phyloP scores from a whole-genome alignment of 192 early-diverging fungal genomes.

The Blastocladiella britannica region DNA sequence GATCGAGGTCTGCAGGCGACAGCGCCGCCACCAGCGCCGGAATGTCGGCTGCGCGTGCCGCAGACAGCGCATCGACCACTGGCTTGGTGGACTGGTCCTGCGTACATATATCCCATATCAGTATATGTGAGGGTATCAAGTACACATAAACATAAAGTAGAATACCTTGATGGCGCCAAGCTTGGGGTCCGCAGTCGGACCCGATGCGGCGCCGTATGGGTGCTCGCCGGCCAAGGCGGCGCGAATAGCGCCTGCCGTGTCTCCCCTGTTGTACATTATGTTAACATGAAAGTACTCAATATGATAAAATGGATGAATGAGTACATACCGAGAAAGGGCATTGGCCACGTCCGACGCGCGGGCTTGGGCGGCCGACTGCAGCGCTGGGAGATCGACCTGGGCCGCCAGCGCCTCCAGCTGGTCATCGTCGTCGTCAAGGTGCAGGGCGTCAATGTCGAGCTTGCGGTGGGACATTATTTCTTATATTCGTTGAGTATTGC shows the following conservation, averaged over 20 bases:
- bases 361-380: slow-evolving; percentile 27
- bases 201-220: slow-evolving; percentile 32
- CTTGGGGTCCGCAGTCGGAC: slow-evolving; percentile 6
- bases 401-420: background rate
- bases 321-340: too few relatives aligned
- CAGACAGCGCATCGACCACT: slow-evolving; percentile 60
- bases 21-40: slow-evolving; percentile 35
- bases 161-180: slow-evolving; percentile 38
- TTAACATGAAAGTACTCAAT: too few relatives aligned
- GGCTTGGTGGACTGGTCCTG: slow-evolving; percentile 50
- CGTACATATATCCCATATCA: slow-evolving; percentile 2
- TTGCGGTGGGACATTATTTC: slow-evolving; percentile 42
- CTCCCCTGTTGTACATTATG: too few relatives aligned
- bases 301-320: too few relatives aligned
- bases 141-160: background rate
- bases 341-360: too few relatives aligned
- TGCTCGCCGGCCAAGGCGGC: slow-evolving; percentile 37
- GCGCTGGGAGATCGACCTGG: too few relatives aligned
- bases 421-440: slow-evolving; percentile 31
- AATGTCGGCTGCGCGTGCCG: slow-evolving; percentile 51
- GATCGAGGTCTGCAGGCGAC: slow-evolving; percentile 39
- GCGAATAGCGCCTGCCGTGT: too few relatives aligned
- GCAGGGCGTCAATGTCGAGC: slow-evolving; percentile 37
- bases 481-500: too few relatives aligned
- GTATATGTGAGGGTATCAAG: background rate